Conservation (phyloP, 2,329 filamentous ascomycete genomes). For the Aspergillus sojae region DNA sequence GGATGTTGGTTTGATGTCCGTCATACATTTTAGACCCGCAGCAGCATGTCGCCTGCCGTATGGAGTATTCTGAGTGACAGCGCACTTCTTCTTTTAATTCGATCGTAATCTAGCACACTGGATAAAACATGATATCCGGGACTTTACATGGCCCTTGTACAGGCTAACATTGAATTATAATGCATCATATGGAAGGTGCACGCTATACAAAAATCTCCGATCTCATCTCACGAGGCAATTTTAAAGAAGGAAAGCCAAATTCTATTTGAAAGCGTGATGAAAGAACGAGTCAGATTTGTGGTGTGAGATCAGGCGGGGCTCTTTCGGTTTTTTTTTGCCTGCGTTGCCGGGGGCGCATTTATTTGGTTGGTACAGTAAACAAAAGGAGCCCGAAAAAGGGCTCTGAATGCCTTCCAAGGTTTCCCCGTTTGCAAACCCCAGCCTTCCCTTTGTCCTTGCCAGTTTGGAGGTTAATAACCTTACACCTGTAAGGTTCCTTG, state of each 20-base stretch:
- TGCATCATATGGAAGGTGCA: not conserved
- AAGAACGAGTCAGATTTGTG: slow-evolving; percentile 7
- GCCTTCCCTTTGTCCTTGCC: not conserved
- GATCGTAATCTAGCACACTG: not conserved
- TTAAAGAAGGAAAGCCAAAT: not conserved
- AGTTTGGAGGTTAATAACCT: not conserved
- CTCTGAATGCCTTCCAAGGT: not conserved
- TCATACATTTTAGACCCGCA: slow-evolving; percentile 2
- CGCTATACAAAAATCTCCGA: not conserved
- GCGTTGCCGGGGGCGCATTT: slow-evolving; percentile 21
- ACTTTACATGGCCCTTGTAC: not conserved
- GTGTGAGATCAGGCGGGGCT: slow-evolving; percentile 8
- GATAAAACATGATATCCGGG: not conserved
- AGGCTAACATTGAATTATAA: not conserved
- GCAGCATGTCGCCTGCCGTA: not conserved
- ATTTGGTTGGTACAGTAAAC: slow-evolving; percentile 18
- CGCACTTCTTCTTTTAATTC: not conserved
- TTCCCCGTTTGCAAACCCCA: slow-evolving; percentile 3
- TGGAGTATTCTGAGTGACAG: not conserved
- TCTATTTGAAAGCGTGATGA: slow-evolving; percentile 1
- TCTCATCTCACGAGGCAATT: not conserved
- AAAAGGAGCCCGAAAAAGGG: slow-evolving; percentile 9
- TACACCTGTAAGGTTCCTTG: not conserved
- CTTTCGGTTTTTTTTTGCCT: not conserved
- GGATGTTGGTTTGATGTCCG: not conserved